phyloP scores from a whole-genome alignment of 2,329 filamentous ascomycete genomes.

The Cadophora malorum region DNA sequence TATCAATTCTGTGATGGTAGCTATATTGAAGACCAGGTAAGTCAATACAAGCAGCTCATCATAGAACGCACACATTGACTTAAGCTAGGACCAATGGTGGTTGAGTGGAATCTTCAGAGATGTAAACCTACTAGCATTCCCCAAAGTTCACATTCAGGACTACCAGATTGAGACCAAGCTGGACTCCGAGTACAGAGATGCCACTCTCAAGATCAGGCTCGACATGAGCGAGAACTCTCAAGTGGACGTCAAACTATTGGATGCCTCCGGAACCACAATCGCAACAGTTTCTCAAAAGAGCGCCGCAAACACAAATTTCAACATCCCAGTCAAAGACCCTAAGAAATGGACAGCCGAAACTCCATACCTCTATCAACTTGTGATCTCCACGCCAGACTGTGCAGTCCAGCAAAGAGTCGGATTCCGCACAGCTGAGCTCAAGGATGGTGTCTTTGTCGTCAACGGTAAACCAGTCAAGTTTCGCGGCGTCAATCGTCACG shows the following conservation, averaged over 20 bases:
- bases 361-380: conserved; percentile 64
- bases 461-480: conserved; percentile 60
- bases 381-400: conserved; percentile 46
- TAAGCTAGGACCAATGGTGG: conserved; percentile 57
- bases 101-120: conserved; percentile 60
- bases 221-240: conserved; percentile 47
- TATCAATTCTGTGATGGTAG: conserved; percentile 64
- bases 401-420: conserved; percentile 54
- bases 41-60: background rate
- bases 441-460: conserved; percentile 56
- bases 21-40: conserved; percentile 59
- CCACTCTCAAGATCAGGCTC: conserved; percentile 57
- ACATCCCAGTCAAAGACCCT: conserved; percentile 54
- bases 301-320: conserved; percentile 30
- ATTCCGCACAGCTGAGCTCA: conserved; percentile 59
- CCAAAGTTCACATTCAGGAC: conserved; percentile 53
- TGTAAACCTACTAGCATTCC: conserved; percentile 58
- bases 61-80: conserved; percentile 3
- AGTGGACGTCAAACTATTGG: conserved; percentile 50
- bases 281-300: conserved; percentile 37
- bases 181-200: conserved; percentile 57
- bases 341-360: conserved; percentile 74
- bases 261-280: conserved; percentile 52
- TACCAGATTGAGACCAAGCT: conserved; percentile 61
- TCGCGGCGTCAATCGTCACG: conserved; percentile 65